Evolutionary conservation across 2,329 filamentous ascomycete genomes (phyloP), one percentile per base, ranked within the genome.

Genomic region (Dissoconium aciculare): DNA sequence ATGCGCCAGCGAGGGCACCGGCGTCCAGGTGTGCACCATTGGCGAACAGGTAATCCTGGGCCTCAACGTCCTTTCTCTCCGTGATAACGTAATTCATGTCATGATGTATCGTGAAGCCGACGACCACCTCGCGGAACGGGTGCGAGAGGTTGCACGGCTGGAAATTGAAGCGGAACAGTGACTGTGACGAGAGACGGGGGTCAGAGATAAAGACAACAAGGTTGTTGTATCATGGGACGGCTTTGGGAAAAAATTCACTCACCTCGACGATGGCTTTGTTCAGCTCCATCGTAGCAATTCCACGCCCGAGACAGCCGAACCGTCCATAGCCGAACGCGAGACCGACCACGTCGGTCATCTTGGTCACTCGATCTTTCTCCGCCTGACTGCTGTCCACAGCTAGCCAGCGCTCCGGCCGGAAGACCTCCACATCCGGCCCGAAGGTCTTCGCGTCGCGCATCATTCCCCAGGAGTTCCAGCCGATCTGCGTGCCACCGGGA

Each of bases 261-360:
- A 55, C 53, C 43, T 56, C 53, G 19, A 53, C 46, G 17, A 56
- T 41, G 6, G 48, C 52, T 36, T 56, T 56, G 43, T 56, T 54
- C 32, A 56, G 28, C 41, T 56, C 53, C 53, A 55, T 55, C 10
- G 42, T 52, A 25, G 53, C 53, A 11, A 56, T 52, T 4, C 52
- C 51, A 11, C 52, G 34, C 5, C 53, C 53, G 3, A 56, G 36
- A 41, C 53, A 56, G 4, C 53, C 53, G 32, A 54, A 56, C 4
- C 53, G 29, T 4, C 53, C 53, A 30, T 49, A 52, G 1, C 53
- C 53, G 30, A 56, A 56, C 27, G 49, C 49, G 26, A 55, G 25
- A 11, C 40, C 39, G 3, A 56, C 52, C 1, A 50, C 54, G 17
- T 56, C 53, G 1, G 46, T 54, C 53, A 56, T 56, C 3, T 41